Conservation (phyloP, 2,329 filamentous ascomycete species). For the Septoria petroselini region DNA sequence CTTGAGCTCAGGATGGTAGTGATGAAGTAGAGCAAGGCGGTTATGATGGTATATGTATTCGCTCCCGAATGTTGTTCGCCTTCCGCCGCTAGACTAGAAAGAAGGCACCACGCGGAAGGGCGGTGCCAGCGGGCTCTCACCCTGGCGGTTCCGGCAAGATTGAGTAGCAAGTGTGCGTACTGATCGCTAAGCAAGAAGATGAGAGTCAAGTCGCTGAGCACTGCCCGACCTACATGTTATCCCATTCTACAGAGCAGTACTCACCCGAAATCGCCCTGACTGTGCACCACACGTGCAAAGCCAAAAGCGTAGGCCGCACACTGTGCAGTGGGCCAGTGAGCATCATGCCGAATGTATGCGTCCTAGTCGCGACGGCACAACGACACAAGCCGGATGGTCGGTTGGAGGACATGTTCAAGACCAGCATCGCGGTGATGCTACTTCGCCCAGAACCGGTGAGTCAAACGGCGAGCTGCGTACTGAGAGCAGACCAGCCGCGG, state of each 20-base stretch:
- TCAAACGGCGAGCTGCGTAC: not conserved
- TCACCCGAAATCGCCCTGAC: not conserved
- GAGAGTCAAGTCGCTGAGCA: not conserved
- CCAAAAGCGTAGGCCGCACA: not conserved
- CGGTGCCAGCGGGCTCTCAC: not conserved
- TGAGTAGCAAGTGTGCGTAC: not conserved
- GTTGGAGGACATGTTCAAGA: not conserved
- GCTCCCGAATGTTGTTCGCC: slow-evolving; percentile 2
- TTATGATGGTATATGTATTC: slow-evolving; percentile 3
- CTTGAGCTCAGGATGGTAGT: too few species aligned
- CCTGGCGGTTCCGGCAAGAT: not conserved
- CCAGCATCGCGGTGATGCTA: not conserved
- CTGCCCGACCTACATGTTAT: not conserved
- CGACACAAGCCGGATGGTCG: not conserved
- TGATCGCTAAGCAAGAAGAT: not conserved
- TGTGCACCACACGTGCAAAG: not conserved
- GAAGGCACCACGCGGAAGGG: not conserved
- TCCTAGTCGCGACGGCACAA: not conserved
- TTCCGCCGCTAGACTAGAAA: too few species aligned
- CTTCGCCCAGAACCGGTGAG: not conserved
- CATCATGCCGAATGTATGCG: not conserved
- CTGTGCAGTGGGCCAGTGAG: not conserved
- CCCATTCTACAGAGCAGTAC: not conserved
- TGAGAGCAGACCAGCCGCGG: not conserved
- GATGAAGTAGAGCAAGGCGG: too few species aligned